Evolutionary conservation across 371 early-diverging fungal genomes (phyloP), one percentile per base, ranked within the genome.

Genomic region (Umbelopsis sp.): DNA sequence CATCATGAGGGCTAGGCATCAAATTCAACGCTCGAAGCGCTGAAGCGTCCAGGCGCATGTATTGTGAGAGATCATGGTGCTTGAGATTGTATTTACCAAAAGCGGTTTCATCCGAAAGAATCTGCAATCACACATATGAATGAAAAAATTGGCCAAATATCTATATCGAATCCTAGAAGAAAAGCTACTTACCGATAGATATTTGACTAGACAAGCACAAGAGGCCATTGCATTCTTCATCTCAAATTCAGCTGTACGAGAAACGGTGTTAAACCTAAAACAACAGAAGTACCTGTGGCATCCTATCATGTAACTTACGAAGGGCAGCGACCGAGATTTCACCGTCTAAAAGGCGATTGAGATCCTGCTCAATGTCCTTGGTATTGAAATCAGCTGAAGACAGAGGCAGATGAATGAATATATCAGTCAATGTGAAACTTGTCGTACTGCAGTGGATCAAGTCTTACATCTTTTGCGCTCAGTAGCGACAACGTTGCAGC

Each of bases 1-100:
- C 92, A 73, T 96, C 95, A 32, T 87, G 84, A 4, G 90, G 84
- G 37, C 85, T 77, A 0, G 95, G 96, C 83, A 95, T 88, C 53
- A 98, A 74, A 71, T 96, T 96, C 22, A 98, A 78, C 0, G 98
- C 97, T 25, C 83, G 80, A 12, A 97, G 84, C 0, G 99, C 99
- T 2, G 97, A 89, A 0, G 94, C 91, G 74, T 97, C 99, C 48
- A 98, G 83, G 51, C 90, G 86, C 97, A 97, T 96, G 74, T 89
- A 96, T 74, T 96, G 96, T 4, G 92, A 87, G 51, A 96, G 76
- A 72, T 94, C 93, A 76, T 94, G 93, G 35, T 81, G 79, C 50
- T 76, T 70, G 4, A 97, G 74, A 1, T 79, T 73, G 73, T 91
- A 97, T 63, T 89, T 84, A 37, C 92, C 90, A 75, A 88, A 87